Evolutionary conservation across 2,329 filamentous ascomycete species (phyloP), one percentile per base, ranked within the genome.

Genomic region (Nemania sp.): DNA sequence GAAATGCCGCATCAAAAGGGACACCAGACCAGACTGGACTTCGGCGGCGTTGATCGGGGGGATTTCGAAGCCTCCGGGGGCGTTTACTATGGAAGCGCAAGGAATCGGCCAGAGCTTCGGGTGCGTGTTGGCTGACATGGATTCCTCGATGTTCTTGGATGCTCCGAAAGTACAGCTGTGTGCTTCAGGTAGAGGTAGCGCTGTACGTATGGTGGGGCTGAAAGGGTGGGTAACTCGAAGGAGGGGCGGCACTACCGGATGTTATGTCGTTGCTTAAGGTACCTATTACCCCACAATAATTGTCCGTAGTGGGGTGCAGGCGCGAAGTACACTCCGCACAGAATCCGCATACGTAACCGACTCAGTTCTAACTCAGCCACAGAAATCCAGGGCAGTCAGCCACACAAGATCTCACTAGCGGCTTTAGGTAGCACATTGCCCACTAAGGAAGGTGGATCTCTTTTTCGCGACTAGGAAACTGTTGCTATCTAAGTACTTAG

Each of bases 381-480:
- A 13, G 41, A 45, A 13, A 15, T 45, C 41, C 41, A n/a, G 13
- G n/a, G 41, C n/a, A n/a, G n/a, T 3, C 41, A 45, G 41, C 41
- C 41, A 45, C 41, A 45, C 41, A 51, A n/a, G 8, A 51, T 26
- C 24, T 26, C 5, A 51, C 22, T 51, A 22, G 11, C n/a, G 45
- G 3, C 45, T 6, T 22, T 22, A 22, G 20, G 15, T 11, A 51
- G 10, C 5, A 2, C 20, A 20, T 13, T 27, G n/a, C 4, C 24
- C 24, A 32, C 20, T 22, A 41, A 29, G 11, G 15, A 20, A 35
- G 20, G 56, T 65, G 62, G 62, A 26, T 61, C 55, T 60, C 27
- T 5, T 51, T 47, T 62, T 32, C 43, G 66, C 64, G 67, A 63
- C 67, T 60, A 63, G 27, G 63, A 64, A 67, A 57, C 68, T 61